phyloP scores from a whole-genome alignment of 2,329 filamentous ascomycete genomes.

The Eutypa lata region DNA sequence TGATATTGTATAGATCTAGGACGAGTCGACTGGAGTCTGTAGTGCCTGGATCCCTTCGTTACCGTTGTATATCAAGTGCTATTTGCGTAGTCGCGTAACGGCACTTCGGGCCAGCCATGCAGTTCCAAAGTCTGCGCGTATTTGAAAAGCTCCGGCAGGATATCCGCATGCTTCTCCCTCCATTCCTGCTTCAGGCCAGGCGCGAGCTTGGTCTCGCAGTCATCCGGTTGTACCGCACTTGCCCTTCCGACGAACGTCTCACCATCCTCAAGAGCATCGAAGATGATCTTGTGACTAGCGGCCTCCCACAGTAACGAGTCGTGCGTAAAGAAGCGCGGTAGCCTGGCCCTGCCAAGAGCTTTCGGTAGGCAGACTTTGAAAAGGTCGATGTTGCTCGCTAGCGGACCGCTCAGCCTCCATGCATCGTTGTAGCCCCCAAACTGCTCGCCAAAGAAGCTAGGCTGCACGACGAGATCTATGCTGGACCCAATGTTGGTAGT shows the following conservation, averaged over 20 bases:
- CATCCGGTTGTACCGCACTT: neutral
- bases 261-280: neutral
- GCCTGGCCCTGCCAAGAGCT: neutral
- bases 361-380: neutral
- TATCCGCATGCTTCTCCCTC: neutral
- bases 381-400: conserved; percentile 3
- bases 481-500: conserved; percentile 2
- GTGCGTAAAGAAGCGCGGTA: neutral
- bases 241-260: neutral
- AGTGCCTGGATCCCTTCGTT: too few relatives aligned
- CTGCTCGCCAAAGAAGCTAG: neutral
- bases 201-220: neutral
- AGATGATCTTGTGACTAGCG: conserved; percentile 1
- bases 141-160: neutral
- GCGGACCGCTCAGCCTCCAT: conserved; percentile 1
- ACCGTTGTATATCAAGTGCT: neutral
- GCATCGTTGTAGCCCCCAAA: neutral
- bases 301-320: conserved; percentile 2
- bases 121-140: neutral
- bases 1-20: too few relatives aligned
- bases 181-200: neutral
- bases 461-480: conserved; percentile 1
- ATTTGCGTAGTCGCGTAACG: neutral
- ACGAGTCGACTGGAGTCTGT: too few relatives aligned
- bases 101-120: conserved; percentile 1